Conservation (phyloP, 495 filamentous ascomycete genomes). For the Saxophila tyrrhenica region DNA sequence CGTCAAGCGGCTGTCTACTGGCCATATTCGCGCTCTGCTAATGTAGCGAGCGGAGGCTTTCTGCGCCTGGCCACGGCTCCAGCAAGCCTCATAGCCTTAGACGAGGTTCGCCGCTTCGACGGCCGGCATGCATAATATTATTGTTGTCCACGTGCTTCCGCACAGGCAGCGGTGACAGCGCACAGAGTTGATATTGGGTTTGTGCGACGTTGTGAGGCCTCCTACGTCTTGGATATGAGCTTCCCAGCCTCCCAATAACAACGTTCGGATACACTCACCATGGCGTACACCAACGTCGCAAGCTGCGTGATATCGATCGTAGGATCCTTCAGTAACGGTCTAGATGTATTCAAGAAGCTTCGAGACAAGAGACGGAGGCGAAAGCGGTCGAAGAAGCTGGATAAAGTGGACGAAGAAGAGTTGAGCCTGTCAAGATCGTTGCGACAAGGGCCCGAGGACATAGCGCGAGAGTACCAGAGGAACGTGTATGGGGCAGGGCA, state of each 20-base stretch:
- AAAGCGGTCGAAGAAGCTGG: constrained; percentile 9
- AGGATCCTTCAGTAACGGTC: constrained; percentile 15
- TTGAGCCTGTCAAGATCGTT: constrained; percentile 24
- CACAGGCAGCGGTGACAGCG: not conserved
- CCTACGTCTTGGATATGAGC: not conserved
- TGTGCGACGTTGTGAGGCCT: not conserved
- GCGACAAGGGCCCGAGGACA: constrained; percentile 24
- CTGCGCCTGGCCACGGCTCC: not conserved
- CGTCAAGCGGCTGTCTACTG: not conserved
- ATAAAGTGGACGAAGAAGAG: constrained; percentile 14
- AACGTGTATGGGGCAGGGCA: constrained; percentile 19
- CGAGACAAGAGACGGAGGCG: constrained; percentile 5
- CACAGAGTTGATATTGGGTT: not conserved
- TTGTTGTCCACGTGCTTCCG: not conserved
- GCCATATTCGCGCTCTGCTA: constrained; percentile 1
- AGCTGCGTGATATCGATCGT: constrained; percentile 19
- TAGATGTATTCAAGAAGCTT: constrained; percentile 22
- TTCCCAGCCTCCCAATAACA: not conserved
- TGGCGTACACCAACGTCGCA: constrained; percentile 7
- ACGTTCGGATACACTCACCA: not conserved
- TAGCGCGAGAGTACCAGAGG: constrained; percentile 24
- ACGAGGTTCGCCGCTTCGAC: not conserved
- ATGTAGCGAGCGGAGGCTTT: not conserved
- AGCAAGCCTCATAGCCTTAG: not conserved
- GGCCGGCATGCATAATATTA: constrained; percentile 1